Evolutionary conservation across 1,284 basidiomycete species (phyloP), one percentile per base, ranked within the genome.

Genomic region (Melampsora americana): DNA sequence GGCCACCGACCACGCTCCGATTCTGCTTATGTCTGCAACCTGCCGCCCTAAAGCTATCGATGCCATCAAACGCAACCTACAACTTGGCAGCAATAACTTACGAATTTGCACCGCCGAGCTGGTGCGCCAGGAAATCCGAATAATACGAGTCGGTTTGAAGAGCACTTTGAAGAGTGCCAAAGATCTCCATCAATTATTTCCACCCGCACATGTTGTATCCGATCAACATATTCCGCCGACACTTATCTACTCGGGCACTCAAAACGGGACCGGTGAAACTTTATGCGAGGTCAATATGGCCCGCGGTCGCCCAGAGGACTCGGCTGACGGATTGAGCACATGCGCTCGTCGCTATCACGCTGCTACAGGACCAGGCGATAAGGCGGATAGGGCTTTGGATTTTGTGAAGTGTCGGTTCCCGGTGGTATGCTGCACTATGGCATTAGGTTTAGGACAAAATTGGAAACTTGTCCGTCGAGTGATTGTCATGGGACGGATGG

Each of bases 11-110:
- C 18, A 46, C 23, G 30, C 20, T n/a, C 69, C 60, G 28, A 64
- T 71, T 7, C 14, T 71, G 11, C 56, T 71, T 7, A 56, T 59
- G 30, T 69, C 67, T 32, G 67, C 48, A 5, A 56, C 67, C 9
- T 69, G 48, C 35, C 28, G 48, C 4, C 69, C 69, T 5, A 26
- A 26, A 20, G 69, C 69, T 39, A 48, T 71, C 3, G 39, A 30
- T 11, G 69, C 60, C 4, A 71, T 71, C 46, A 62, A 62, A 12
- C 1, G 46, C 3, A 71, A 64, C 14, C 35, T 71, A 6, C 59
- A 60, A 14, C 20, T 71, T 42, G 39, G 39, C 39, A 42, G 12
- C 39, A 5, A 42, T 42, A 42, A 42, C 39, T 11, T 42, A 5
- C 6, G 12, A 11, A 1, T 12, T 9, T 1, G 12, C 6, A 42